Evolutionary conservation across 2,329 filamentous ascomycete species (phyloP).

Genomic region (Pseudofabraea citricarpa): DNA sequence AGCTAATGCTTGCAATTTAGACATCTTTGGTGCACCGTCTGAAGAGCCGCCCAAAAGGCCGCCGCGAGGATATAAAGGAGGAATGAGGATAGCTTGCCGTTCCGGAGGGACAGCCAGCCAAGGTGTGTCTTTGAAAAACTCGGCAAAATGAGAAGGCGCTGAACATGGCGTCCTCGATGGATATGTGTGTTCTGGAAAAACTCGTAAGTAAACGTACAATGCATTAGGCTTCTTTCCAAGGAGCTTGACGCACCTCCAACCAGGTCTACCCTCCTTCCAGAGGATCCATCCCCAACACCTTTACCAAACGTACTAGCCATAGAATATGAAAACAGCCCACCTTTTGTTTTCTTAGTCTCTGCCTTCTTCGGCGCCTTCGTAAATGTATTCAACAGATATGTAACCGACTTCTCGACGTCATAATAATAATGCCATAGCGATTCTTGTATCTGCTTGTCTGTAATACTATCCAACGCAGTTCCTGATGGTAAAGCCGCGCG

Average conservation of each 20-base stretch:
- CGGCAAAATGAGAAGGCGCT: constrained; percentile 38
- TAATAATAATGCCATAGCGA: constrained; percentile 95
- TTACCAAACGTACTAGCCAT: no score
- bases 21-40: constrained; percentile 63
- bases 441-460: constrained; percentile 75
- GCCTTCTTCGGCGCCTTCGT: constrained; percentile 27
- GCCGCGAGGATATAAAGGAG: constrained; percentile 51
- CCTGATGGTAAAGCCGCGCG: constrained; percentile 54
- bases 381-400: constrained; percentile 65
- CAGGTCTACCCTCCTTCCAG: neutral
- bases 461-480: constrained; percentile 41
- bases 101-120: constrained; percentile 72
- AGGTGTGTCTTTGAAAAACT: constrained; percentile 78
- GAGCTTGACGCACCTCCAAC: constrained; percentile 22
- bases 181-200: neutral
- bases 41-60: constrained; percentile 76
- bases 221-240: neutral
- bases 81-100: constrained; percentile 60
- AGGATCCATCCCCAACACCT: no score
- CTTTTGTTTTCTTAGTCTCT: constrained; percentile 27
- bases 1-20: constrained; percentile 86
- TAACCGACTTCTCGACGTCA: constrained; percentile 79
- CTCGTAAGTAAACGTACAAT: neutral
- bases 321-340: constrained; percentile 23
- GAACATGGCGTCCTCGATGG: constrained; percentile 6